These are phyloP conservation scores for Collybia sp. DNA, from an alignment of 768 basidiomycete genomes.

Conservation along the genomic window DNA sequence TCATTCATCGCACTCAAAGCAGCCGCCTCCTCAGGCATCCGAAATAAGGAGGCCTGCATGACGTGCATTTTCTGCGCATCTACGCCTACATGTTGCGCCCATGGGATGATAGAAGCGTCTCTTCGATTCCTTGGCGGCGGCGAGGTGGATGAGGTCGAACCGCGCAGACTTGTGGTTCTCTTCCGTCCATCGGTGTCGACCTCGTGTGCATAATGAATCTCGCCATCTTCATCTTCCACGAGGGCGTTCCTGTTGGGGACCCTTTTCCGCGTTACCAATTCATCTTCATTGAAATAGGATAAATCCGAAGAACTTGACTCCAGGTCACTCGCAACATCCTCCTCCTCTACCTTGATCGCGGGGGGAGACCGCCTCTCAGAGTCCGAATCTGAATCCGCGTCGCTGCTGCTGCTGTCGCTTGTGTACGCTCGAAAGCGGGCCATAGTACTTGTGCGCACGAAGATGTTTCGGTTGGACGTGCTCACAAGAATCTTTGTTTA, in stretches of 20 bases:
- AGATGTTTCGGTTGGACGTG: no score
- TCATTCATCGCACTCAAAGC: conserved; percentile 53
- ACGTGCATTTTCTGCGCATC: conserved; percentile 88
- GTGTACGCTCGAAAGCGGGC: conserved; percentile 64
- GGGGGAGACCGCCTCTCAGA: conserved; percentile 6
- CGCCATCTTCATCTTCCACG: conserved; percentile 51
- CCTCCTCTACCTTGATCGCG: conserved; percentile 23
- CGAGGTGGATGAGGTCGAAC: conserved; percentile 26
- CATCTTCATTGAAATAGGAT: conserved; percentile 51
- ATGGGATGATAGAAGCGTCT: conserved; percentile 56
- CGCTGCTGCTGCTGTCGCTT: conserved; percentile 54
- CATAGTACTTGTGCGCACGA: conserved; percentile 41
- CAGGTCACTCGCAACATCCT: conserved; percentile 31
- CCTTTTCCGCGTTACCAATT: conserved; percentile 23
- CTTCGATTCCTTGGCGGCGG: conserved; percentile 27
- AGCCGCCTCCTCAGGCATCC: conserved; percentile 69
- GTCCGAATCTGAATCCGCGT: conserved; percentile 22
- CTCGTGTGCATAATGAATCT: conserved; percentile 41
- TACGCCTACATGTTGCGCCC: conserved; percentile 71
- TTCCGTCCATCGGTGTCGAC: conserved; percentile 14
- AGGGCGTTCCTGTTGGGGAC: conserved; percentile 37
- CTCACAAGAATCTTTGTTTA: no score
- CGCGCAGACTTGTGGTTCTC: conserved; percentile 15
- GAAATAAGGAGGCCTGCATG: conserved; percentile 89
- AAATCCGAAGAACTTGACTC: conserved; percentile 30